Conservation (phyloP, 345 rosid species). For the Dipteronia dyeriana region DNA sequence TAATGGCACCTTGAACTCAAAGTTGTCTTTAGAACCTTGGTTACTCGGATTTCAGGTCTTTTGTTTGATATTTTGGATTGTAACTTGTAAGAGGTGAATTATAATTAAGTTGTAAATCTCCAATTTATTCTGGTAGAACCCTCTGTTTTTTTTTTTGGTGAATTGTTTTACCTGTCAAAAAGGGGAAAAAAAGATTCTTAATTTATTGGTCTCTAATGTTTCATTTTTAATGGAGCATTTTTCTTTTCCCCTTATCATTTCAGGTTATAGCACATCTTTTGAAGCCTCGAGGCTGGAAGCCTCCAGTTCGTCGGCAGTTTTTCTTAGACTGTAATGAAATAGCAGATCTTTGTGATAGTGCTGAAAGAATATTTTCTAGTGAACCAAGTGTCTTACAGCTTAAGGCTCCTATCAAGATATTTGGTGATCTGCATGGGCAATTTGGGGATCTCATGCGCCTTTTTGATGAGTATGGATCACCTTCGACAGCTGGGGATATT, state of each 20-base stretch:
- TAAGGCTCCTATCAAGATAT: constrained; percentile 87
- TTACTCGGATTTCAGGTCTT: neutral
- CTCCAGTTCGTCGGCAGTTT: constrained; percentile 92
- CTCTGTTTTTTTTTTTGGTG: constrained; percentile 12
- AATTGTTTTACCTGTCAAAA: constrained; percentile 1
- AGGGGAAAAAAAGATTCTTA: neutral
- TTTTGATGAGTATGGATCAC: constrained; percentile 96
- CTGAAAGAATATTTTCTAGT: constrained; percentile 76
- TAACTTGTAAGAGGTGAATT: constrained; percentile 13
- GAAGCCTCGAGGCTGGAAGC: constrained; percentile 98
- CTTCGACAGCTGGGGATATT: constrained; percentile 99
- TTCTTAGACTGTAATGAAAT: constrained; percentile 96
- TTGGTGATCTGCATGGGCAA: constrained; percentile 98
- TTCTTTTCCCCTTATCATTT: neutral
- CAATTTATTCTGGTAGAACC: neutral
- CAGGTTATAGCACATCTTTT: constrained; percentile 88
- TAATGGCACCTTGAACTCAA: neutral
- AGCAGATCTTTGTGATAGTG: constrained; percentile 90
- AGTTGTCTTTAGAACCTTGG: neutral
- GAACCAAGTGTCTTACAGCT: constrained; percentile 93
- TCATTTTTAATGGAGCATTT: neutral
- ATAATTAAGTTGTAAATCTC: constrained; percentile 20
- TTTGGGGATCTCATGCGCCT: constrained; percentile 99
- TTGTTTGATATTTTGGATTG: constrained; percentile 14
- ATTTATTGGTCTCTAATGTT: neutral